Evolutionary conservation across 768 basidiomycete species (phyloP), one percentile per base, ranked within the genome.

Genomic region (Hemileccinum rubropunctum): DNA sequence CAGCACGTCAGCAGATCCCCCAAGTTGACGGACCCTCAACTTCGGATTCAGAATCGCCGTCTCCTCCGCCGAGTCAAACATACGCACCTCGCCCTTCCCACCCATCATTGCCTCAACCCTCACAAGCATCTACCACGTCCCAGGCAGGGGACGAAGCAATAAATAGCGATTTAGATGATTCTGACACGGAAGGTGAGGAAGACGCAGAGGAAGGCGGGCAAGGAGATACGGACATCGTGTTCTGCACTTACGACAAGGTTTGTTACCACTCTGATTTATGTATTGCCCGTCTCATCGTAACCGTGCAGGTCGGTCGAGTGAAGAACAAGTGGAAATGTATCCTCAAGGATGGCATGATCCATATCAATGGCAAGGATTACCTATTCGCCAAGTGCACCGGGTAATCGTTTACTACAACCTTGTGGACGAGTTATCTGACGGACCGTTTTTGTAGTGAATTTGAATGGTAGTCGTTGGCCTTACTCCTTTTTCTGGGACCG

Each of bases 251-350:
- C 65, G 97, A 99, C 67, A 98, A 98, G 84, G 95, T 92, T 48
- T 35, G 76, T 54, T 43, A 11, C 17, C 18, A 28, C 48, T 21
- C 21, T 45, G 11, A 26, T 48, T n/a, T 54, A 30, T 38, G 28
- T 43, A 11, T 37, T 2, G 3, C 21, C 17, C 33, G 28, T 42
- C 49, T 56, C 15, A 52, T 43, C 15, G 23, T 34, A 12, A 34
- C 20, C 5, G 37, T 36, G 17, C 58, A 98, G 95, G 95, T 98
- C 32, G 93, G 95, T 38, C 81, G 97, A n/a, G 95, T 98, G 21
- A 99, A 98, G 74, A 98, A 97, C 74, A 99, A 98, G 74, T 99
- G 97, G 97, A 99, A 98, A 76, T 95, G 94, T 52, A 84, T 91
- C 20, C 78, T 99, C 45, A 97, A 97, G 71, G 97, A 98, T 57